phyloP scores from a whole-genome alignment of 805 yeast species.

The Candida maris region DNA sequence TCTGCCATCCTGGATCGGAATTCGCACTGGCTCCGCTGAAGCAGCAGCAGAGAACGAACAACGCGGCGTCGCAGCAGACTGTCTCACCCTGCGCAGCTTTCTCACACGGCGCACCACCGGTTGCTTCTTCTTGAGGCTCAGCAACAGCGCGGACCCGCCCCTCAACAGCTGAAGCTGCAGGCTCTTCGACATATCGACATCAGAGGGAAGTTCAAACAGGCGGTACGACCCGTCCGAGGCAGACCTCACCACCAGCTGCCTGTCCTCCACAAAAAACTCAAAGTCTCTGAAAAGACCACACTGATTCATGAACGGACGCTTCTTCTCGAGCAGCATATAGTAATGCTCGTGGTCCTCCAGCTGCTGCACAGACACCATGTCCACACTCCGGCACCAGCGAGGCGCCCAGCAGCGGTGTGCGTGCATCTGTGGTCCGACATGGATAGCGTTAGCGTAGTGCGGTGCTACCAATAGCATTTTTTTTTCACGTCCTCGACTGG shows the following conservation, averaged over 20 bases:
- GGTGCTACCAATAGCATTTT: too few species aligned
- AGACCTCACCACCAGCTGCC: slow-evolving; percentile 20
- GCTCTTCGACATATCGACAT: slow-evolving; percentile 17
- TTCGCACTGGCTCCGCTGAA: neutral
- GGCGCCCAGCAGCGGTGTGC: too few species aligned
- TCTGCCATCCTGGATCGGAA: neutral
- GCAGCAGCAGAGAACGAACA: neutral
- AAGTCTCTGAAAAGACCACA: slow-evolving; percentile 21
- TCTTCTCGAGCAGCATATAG: slow-evolving; percentile 22
- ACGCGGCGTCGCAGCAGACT: neutral
- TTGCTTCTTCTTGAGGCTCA: slow-evolving; percentile 13
- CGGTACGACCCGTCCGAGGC: slow-evolving; percentile 19
- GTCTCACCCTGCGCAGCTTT: neutral
- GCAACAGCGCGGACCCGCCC: slow-evolving; percentile 20
- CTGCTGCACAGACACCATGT: slow-evolving; percentile 3
- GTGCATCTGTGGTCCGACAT: too few species aligned
- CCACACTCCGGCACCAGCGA: too few species aligned
- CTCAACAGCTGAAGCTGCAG: slow-evolving; percentile 16
- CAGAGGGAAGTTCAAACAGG: slow-evolving; percentile 22
- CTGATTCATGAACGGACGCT: slow-evolving; percentile 5
- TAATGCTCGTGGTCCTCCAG: slow-evolving; percentile 22
- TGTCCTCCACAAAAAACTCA: slow-evolving; percentile 18
- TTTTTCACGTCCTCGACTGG: too few species aligned
- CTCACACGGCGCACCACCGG: neutral
- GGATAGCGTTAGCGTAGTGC: too few species aligned